Base-by-base conservation (phyloP, 1,284 basidiomycete species). In the Ustilago curta region DNA sequence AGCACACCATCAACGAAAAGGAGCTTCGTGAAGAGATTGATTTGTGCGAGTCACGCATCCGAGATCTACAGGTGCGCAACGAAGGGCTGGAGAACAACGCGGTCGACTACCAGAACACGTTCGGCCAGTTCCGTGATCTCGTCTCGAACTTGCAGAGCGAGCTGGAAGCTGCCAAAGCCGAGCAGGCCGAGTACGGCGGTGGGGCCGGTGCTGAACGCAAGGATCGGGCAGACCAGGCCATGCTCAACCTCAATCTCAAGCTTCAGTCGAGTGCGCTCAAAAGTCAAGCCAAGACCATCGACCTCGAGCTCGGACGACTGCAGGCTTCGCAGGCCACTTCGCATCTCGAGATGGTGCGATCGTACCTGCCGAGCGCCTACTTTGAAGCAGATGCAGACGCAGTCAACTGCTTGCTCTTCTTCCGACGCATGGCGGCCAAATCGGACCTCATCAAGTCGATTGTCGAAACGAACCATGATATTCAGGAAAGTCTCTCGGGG, bases 1-100 rank as follows among this genome's bases (percentile, higher is more conserved):
- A 93, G 80, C 96, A 99, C 78, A 85, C 93, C 8, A 96, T 97
- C 85, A 94, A 94, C 0, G 96, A 98, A 86, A 94, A 93, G 85
- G 90, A 92, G 43, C 86, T 99, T 72, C 91, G 95, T 79, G 93
- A 93, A 60, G 95, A 97, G 62, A 89, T 98, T 44, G 91, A 78
- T 49, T 57, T 66, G 19, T 60, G 62, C 55, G 81, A 78, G 19
- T 75, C 76, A 1, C 61, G 60, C 35, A 52, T 78, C 21, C 70
- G 70, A 21, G 71, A 81, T 23, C 65, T 74, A 27, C 57, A 60
- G 3, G 43, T 63, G 16, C 74, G 77, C 48, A 68, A 58, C 29
- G 75, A 78, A 40, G 54, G 62, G 19, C 72, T 81, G 16, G 67
- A 82, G 44, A 72, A 77, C 45, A 79, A 79, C 27, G 66, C 83